Evolutionary conservation across 805 yeast genomes (phyloP).

Genomic region (Candida nitratophila): DNA sequence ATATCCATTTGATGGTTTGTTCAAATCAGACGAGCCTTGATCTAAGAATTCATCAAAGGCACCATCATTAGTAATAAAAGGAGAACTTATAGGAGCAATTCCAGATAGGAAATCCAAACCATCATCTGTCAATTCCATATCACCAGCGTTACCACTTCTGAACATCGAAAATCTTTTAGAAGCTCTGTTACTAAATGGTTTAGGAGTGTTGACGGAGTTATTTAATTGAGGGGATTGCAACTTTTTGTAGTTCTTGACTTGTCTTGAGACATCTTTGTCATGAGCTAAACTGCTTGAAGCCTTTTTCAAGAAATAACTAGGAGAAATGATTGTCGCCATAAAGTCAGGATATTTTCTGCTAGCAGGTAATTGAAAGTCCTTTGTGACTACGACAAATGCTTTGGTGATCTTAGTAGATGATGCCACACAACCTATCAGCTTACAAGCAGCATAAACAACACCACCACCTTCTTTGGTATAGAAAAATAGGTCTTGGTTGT

Average conservation of each 20-base stretch:
- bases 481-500: conserved; percentile 28
- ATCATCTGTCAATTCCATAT: conserved; percentile 37
- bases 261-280: conserved; percentile 24
- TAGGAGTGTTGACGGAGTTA: not conserved
- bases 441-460: conserved; percentile 25
- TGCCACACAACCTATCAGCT: conserved; percentile 46
- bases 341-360: conserved; percentile 67
- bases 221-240: conserved; percentile 12
- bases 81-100: conserved; percentile 16
- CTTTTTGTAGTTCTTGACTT: conserved; percentile 19
- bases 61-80: conserved; percentile 22
- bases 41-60: conserved; percentile 14
- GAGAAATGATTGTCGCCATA: conserved; percentile 44
- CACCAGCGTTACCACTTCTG: conserved; percentile 44
- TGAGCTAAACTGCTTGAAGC: conserved; percentile 58
- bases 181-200: conserved; percentile 15
- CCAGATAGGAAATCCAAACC: conserved; percentile 38
- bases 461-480: conserved; percentile 62
- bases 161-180: conserved; percentile 42
- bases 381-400: conserved; percentile 47
- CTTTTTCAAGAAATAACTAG: conserved; percentile 50
- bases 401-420: conserved; percentile 46
- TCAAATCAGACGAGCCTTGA: not conserved
- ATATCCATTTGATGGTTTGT: not conserved
- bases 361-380: conserved; percentile 55